Evolutionary conservation across 768 basidiomycete genomes (phyloP), one percentile per base, ranked within the genome.

Genomic region (Dendrothele bispora): DNA sequence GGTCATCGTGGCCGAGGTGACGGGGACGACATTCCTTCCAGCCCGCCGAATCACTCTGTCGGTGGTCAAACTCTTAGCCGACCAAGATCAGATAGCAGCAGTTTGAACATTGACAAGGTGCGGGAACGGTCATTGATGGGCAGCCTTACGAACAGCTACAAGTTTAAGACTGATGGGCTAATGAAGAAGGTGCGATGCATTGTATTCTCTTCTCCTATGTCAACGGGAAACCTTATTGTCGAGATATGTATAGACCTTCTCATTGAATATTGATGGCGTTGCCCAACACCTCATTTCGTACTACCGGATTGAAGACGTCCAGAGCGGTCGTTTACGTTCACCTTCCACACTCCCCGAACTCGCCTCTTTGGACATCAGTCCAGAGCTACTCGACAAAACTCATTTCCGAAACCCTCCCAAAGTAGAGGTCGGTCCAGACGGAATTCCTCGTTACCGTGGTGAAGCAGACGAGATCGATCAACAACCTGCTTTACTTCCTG

Each of bases 281-380:
- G 78, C 91, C 1, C 93, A 97, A 60, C 95, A 97, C 64, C 78
- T 97, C 46, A 90, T 98, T 42, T 94, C 92, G 4, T 98, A 98
- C 71, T 98, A 97, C 74, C 86, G 85, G 56, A 78, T 95, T 44
- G 86, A 91, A 52, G 95, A 98, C 62, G 92, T 97, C 24, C 81
- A 90, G 48, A 82, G 83, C 39, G 95, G 94, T 12, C 86, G 91
- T 25, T 80, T 98, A 11, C 85, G 92, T 28, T 78, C 88, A 0
- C 95, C 95, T 0, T 95, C 91, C 0, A 86, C 90, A 2, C 73
- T 95, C 0, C 88, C 91, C 1, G 93, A 98, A 63, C 78, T 98
- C 18, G 85, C 86, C 0, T 80, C 87, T 0, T 77, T 98, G 24
- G 88, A 90, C 52, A 95, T 98, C 62, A 86, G 83, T 52, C 83